Evolutionary conservation across 805 yeast species (phyloP).

Genomic region (Teunomyces atbi): DNA sequence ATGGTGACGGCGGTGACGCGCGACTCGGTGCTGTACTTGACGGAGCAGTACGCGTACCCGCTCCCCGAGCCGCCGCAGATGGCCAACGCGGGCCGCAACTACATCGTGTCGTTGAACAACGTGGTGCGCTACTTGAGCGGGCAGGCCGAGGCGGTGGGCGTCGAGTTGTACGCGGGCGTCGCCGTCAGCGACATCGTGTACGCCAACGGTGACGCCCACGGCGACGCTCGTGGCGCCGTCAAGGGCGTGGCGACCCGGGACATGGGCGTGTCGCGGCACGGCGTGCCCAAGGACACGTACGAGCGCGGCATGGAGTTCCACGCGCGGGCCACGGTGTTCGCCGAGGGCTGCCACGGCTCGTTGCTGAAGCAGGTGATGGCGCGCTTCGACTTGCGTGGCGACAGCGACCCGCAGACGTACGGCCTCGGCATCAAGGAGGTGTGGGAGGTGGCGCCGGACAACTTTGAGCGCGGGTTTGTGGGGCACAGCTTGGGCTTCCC

Average conservation of each 20-base stretch:
- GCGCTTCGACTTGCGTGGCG: constrained; percentile 64
- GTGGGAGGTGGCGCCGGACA: constrained; percentile 88
- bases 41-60: constrained; percentile 59
- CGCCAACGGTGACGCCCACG: no score
- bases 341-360: constrained; percentile 99
- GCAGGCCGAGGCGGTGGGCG: constrained; percentile 89
- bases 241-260: constrained; percentile 94
- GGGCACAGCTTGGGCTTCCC: constrained; percentile 93
- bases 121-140: constrained; percentile 82
- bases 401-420: constrained; percentile 77
- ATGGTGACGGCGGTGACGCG: constrained; percentile 69
- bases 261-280: constrained; percentile 76
- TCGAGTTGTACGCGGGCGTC: constrained; percentile 89
- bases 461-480: constrained; percentile 76
- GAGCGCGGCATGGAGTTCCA: constrained; percentile 98
- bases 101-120: constrained; percentile 77
- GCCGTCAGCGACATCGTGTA: constrained; percentile 78
- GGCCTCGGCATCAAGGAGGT: constrained; percentile 96
- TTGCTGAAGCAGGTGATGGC: constrained; percentile 73
- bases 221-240: no score
- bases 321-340: constrained; percentile 83
- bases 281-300: constrained; percentile 76
- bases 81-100: constrained; percentile 77
- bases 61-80: constrained; percentile 94
- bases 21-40: constrained; percentile 72